These are phyloP conservation scores for Pseudomonodictys pantanalensis DNA, from an alignment of 495 filamentous ascomycete genomes.

Conservation along the genomic window DNA sequence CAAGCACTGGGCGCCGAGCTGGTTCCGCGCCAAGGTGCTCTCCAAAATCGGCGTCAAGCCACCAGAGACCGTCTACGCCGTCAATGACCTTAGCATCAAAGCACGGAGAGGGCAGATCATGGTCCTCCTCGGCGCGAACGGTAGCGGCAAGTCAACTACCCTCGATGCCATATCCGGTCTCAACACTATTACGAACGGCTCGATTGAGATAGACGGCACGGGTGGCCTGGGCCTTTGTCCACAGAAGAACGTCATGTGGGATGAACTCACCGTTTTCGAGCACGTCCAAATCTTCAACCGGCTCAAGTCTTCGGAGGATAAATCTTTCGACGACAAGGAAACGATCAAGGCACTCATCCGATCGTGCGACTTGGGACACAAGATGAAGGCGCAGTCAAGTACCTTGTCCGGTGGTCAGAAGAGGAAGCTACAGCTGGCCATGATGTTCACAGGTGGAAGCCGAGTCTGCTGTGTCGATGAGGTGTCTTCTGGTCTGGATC, in stretches of 20 bases:
- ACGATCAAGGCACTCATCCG: constrained; percentile 59
- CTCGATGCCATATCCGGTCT: constrained; percentile 81
- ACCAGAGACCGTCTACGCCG: constrained; percentile 64
- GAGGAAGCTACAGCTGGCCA: constrained; percentile 81
- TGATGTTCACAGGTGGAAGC: constrained; percentile 91
- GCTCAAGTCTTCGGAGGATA: constrained; percentile 62
- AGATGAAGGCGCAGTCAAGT: constrained; percentile 62
- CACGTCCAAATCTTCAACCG: constrained; percentile 77
- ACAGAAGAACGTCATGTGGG: constrained; percentile 82
- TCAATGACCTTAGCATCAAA: constrained; percentile 64
- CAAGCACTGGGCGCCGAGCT: constrained; percentile 69
- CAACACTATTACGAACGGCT: constrained; percentile 68
- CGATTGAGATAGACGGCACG: constrained; percentile 67
- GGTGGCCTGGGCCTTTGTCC: constrained; percentile 84
- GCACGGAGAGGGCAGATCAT: constrained; percentile 75
- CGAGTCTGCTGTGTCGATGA: constrained; percentile 87
- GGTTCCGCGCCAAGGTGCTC: constrained; percentile 49
- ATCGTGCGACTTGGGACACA: constrained; percentile 72
- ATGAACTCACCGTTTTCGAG: constrained; percentile 77
- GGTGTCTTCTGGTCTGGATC: constrained; percentile 79
- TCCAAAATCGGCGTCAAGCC: constrained; percentile 52
- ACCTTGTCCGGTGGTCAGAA: constrained; percentile 87
- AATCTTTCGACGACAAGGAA: constrained; percentile 44
- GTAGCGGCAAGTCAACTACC: constrained; percentile 83
- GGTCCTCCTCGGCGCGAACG: constrained; percentile 82